A percentile compares a stretch with the other conserved stretches of the same genome.
phyloP scores from a whole-genome alignment of 345 rosid genomes.

The Garcia nutans region DNA sequence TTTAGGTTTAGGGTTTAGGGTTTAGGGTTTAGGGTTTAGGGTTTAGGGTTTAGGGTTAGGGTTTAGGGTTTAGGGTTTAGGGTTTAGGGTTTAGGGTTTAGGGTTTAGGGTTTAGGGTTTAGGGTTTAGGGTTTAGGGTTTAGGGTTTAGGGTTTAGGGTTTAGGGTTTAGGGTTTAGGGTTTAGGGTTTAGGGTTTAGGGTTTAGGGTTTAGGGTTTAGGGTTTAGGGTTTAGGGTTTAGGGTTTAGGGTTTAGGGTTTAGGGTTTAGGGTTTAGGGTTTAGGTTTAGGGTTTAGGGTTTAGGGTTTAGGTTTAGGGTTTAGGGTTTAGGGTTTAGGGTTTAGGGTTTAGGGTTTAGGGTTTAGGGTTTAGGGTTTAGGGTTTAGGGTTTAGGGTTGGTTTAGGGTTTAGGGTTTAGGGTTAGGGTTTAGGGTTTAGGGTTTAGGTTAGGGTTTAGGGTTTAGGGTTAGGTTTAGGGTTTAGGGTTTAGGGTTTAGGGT shows the following conservation, averaged over 20 bases:
- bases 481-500: slow-evolving; percentile 14
- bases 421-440: slow-evolving; percentile 22
- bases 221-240: slow-evolving; percentile 9
- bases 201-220: slow-evolving; percentile 9
- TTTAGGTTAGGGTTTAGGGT: slow-evolving; percentile 23
- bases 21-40: slow-evolving; percentile 25
- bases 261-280: slow-evolving; percentile 16
- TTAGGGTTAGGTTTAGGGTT: slow-evolving; percentile 12
- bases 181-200: slow-evolving; percentile 24
- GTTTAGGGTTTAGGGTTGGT: slow-evolving; percentile 1
- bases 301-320: not conserved
- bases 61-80: slow-evolving; percentile 26
- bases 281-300: slow-evolving; percentile 7
- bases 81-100: slow-evolving; percentile 33
- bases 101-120: slow-evolving; percentile 35
- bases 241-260: slow-evolving; percentile 13
- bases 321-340: slow-evolving; percentile 4
- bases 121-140: slow-evolving; percentile 25
- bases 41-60: slow-evolving; percentile 24
- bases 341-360: slow-evolving; percentile 7
- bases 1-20: slow-evolving; percentile 25
- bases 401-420: not conserved
- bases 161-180: slow-evolving; percentile 31
- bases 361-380: slow-evolving; percentile 11
- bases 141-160: slow-evolving; percentile 33